Evolutionary conservation across 352 stramenopile genomes (phyloP).

Genomic region (Albugo candida): DNA sequence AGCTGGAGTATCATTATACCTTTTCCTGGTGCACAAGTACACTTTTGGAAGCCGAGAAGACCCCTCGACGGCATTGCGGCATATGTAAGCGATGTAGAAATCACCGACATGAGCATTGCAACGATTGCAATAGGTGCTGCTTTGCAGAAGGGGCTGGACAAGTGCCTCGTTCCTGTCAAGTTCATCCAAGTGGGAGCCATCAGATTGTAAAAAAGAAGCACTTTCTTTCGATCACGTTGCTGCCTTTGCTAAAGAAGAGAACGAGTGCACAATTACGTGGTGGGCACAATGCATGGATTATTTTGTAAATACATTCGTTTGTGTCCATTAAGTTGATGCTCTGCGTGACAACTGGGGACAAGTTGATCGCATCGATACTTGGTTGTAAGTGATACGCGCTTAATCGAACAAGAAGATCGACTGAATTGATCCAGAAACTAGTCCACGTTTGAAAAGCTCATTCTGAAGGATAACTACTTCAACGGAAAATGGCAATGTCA

Average conservation of each 20-base stretch:
- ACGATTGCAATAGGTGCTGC: too few species aligned
- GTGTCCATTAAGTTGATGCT: too few species aligned
- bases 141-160: too few species aligned
- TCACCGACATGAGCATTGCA: conserved; percentile 66
- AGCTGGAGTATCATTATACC: conserved; percentile 26
- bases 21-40: conserved; percentile 76
- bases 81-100: conserved; percentile 79
- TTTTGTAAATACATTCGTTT: too few species aligned
- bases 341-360: not conserved
- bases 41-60: conserved; percentile 47
- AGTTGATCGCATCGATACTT: conserved; percentile 42
- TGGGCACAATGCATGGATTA: too few species aligned
- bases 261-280: too few species aligned
- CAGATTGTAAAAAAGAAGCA: too few species aligned
- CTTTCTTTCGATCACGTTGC: too few species aligned
- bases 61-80: conserved; percentile 58
- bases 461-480: conserved; percentile 60
- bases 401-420: conserved; percentile 25
- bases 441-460: conserved; percentile 51
- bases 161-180: conserved; percentile 55
- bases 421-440: conserved; percentile 38
- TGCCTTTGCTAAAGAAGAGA: too few species aligned
- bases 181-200: too few species aligned
- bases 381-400: conserved; percentile 43
- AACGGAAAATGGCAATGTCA: conserved; percentile 36